Evolutionary conservation across 257 asterid species (phyloP), one percentile per base, ranked within the genome.

Genomic region (Penstemon barbatus): DNA sequence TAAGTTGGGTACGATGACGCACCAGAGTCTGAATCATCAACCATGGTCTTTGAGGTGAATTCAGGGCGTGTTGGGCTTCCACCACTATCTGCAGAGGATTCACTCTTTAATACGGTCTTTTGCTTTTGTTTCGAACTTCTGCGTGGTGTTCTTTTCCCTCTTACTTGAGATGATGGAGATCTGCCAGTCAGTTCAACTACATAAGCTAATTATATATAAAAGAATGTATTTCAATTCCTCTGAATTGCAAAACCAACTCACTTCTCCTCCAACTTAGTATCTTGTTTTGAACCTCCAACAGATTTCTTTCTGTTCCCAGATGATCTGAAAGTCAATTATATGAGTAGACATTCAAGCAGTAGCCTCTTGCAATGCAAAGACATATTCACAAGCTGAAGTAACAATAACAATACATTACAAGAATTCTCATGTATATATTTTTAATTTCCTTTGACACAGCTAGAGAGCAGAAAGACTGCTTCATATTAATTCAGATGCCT

Each of bases 101-200:
- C 72, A 63, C 76, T 74, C 83, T 82, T 82, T 57, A 78, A 67
- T 40, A 43, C 57, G 50, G 74, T 75, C 64, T 82, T 80, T 71
- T 61, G 84, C 66, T 59, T 80, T 74, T 69, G 76, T 49, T 82
- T 85, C 19, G 84, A 57, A 69, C 86, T 85, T 80, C 83, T 88
- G 54, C 90, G 82, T 39, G 98, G 97, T 71, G 95, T 94, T 77
- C 97, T 83, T 81, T 81, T 94, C 61, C 89, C 83, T 81, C 85
- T 86, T 54, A 81, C 81, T 84, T 83, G 84, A 69, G 96, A 80
- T 69, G 85, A 65, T 41, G 85, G 79, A 55, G 92, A 78, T 75
- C 98, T 91, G 86, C 73, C 63, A 76, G 68, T 58, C 80, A 80
- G 70, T 73, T 58, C 70, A 63, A 71, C 54, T 19, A 66, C 64